Percentiles rank a stretch among this genome's conserved stretches.
phyloP scores from a whole-genome alignment of 495 filamentous ascomycete genomes.

The Aspergillus haitiensis region DNA sequence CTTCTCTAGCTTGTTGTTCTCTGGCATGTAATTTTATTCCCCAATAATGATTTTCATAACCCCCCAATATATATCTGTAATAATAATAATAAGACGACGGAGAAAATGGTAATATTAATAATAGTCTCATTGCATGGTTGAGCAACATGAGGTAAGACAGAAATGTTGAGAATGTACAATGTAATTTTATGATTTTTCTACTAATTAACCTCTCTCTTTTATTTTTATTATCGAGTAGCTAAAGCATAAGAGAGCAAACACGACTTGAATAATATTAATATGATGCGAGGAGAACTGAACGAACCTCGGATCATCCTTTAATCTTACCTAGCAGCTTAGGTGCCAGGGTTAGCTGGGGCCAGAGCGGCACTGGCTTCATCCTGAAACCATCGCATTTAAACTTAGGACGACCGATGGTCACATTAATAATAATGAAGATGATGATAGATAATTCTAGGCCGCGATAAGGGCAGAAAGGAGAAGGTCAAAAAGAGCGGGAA shows the following conservation, averaged over 20 bases:
- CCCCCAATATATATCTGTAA: too few relatives aligned
- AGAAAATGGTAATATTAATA: not conserved
- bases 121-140: constrained; percentile 5
- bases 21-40: not conserved
- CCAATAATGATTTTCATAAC: not conserved
- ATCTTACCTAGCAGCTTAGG: constrained; percentile 1
- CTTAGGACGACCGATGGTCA: not conserved
- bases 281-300: constrained; percentile 8
- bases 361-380: not conserved
- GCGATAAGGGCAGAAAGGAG: too few relatives aligned
- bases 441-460: not conserved
- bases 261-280: not conserved
- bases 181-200: too few relatives aligned
- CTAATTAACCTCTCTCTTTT: too few relatives aligned
- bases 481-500: too few relatives aligned
- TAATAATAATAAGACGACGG: too few relatives aligned
- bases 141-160: not conserved
- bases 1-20: not conserved
- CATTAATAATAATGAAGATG: not conserved
- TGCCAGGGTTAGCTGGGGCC: not conserved
- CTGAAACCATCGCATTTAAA: constrained; percentile 14
- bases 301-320: constrained; percentile 14
- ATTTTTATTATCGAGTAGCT: too few relatives aligned
- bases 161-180: constrained; percentile 9
- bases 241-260: too few relatives aligned